Conservation (phyloP, 2,329 filamentous ascomycete species). For the Microcyclospora tardicrescens region DNA sequence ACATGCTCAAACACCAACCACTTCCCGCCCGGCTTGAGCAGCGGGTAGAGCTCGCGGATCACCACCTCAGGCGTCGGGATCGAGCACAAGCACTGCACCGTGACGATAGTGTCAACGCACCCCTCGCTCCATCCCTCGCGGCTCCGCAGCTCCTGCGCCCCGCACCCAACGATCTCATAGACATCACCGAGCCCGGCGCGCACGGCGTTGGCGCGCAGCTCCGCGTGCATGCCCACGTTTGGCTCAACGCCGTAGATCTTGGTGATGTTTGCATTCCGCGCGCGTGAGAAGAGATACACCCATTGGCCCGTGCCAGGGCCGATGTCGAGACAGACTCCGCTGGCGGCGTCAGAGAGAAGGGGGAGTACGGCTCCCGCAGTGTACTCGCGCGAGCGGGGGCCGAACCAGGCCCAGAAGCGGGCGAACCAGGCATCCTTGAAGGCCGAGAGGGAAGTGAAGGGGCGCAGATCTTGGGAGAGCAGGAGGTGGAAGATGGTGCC, state of each 20-base stretch:
- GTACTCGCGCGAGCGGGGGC: slow-evolving; percentile 36
- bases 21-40: slow-evolving; percentile 47
- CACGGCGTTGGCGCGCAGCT: slow-evolving; percentile 35
- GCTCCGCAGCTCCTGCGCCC: slow-evolving; percentile 44
- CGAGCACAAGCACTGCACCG: slow-evolving; percentile 49
- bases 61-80: slow-evolving; percentile 48
- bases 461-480: slow-evolving; percentile 10
- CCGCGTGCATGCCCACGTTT: slow-evolving; percentile 40
- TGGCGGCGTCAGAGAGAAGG: slow-evolving; percentile 37
- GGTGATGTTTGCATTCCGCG: slow-evolving; percentile 19
- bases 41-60: slow-evolving; percentile 42
- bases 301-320: slow-evolving; percentile 50
- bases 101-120: slow-evolving; percentile 46
- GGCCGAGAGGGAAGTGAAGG: slow-evolving; percentile 14
- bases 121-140: slow-evolving; percentile 36
- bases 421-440: slow-evolving; percentile 44
- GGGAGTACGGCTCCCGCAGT: slow-evolving; percentile 37
- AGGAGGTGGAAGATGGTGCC: slow-evolving; percentile 35
- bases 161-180: slow-evolving; percentile 51
- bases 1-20: slow-evolving; percentile 56
- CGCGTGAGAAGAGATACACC: slow-evolving; percentile 39
- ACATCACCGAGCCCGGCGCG: slow-evolving; percentile 42
- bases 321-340: slow-evolving; percentile 47
- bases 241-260: slow-evolving; percentile 53
- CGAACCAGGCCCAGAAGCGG: slow-evolving; percentile 45